Percentiles rank a stretch among this genome's conserved stretches.
phyloP scores from a whole-genome alignment of 495 filamentous ascomycete genomes.

The Tirmania nivea region DNA sequence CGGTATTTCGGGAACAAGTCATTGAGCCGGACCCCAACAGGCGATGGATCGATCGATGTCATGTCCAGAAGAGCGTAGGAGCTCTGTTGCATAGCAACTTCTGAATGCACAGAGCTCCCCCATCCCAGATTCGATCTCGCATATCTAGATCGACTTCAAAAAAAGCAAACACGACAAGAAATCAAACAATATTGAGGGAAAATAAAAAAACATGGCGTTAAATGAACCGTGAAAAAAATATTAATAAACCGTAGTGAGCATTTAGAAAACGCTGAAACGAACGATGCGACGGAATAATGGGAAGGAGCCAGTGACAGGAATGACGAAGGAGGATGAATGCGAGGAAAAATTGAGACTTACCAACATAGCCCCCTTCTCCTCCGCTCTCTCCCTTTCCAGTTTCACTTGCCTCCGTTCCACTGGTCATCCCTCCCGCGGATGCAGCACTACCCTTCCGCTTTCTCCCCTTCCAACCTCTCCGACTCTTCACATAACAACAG shows the following conservation, averaged over 20 bases:
- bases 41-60: no score
- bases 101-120: no score
- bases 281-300: no score
- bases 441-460: conserved; percentile 16
- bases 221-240: conserved; percentile 7
- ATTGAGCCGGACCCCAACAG: no score
- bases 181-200: conserved; percentile 5
- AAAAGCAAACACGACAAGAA: not conserved
- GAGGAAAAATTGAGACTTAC: conserved; percentile 3
- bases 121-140: no score
- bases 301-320: no score
- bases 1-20: no score
- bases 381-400: conserved; percentile 4
- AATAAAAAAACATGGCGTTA: conserved; percentile 8
- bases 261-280: not conserved
- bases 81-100: no score
- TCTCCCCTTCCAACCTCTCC: conserved; percentile 28
- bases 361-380: conserved; percentile 1
- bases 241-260: no score
- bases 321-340: not conserved
- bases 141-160: no score
- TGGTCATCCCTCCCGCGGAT: not conserved
- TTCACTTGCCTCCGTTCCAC: conserved; percentile 17
- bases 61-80: no score
- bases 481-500: conserved; percentile 30